Base-by-base conservation (phyloP, 805 yeast genomes). In the Phaffomyces opuntiae region DNA sequence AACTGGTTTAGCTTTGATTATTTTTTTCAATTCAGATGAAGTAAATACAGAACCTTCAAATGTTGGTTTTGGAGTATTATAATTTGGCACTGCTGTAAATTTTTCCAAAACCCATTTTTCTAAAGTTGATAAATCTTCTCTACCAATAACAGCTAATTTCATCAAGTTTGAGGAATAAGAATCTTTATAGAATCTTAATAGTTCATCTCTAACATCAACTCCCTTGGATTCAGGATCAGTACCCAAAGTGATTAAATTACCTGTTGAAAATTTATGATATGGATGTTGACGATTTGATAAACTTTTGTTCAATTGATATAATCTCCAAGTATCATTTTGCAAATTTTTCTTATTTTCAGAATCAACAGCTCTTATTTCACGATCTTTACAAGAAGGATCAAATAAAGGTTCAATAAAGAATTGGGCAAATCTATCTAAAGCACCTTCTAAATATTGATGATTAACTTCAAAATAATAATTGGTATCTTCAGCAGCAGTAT, bases 321-420 rank as follows among this genome's bases (percentile, higher is more conserved):
- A 66, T 57, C 98, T 78, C 97, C 98, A 89, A 39, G 67, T 61
- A 64, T 91, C 99, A 60, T 75, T 84, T 64, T 91, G 98, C 43
- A 93, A 69, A 62, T 91, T 91, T 68, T 93, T 91, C 63, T 89
- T 91, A 69, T 91, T 88, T 67, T 91, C 99, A 35, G 96, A 85
- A 64, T 91, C 96, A 9, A 91, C 98, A 2, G 98, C 98, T 51
- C 81, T 78, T 56, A 91, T 85, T 65, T 91, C 99, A 46, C 97
- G 75, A 59, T 89, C 96, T 60, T 88, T 87, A 60, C 96, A 83
- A 51, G 79, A 71, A 45, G 73, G 66, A 43, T 69, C 66, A 55
- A 91, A 91, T 54, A 91, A 68, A 1, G 99, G 99, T 27, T 78
- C 63, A 33, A 90, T 83, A 69, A 91, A 91, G 61, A 91, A 91